These are phyloP conservation scores for Dalbergia cochinchinensis DNA, from an alignment of 306 rosid genomes.

Conservation along the genomic window DNA sequence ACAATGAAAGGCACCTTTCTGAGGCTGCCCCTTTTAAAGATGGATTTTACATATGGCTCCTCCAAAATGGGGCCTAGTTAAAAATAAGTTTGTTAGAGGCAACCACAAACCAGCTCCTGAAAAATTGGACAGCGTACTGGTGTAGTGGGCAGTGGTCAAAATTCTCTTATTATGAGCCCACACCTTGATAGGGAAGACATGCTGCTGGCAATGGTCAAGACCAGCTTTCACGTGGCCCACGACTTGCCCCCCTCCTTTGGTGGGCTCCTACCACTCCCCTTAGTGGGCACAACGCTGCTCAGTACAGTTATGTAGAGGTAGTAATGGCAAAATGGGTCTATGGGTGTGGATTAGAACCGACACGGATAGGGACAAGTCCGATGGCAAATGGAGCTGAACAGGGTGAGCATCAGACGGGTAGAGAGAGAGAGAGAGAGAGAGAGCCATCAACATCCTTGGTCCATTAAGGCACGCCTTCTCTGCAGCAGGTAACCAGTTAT, in stretches of 20 bases:
- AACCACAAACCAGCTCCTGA: slow-evolving; percentile 65
- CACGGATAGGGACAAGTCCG: slow-evolving; percentile 69
- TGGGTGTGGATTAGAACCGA: slow-evolving; percentile 58
- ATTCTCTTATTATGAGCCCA: slow-evolving; percentile 49
- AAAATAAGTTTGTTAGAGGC: slow-evolving; percentile 44
- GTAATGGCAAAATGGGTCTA: slow-evolving; percentile 49
- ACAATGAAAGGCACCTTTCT: slow-evolving; percentile 59
- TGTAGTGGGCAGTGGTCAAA: slow-evolving; percentile 42
- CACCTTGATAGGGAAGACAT: slow-evolving; percentile 18
- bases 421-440: neutral
- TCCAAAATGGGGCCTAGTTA: slow-evolving; percentile 47
- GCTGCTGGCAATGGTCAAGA: slow-evolving; percentile 52
- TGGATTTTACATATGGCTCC: slow-evolving; percentile 31
- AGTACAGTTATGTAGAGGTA: slow-evolving; percentile 35
- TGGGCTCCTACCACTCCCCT: slow-evolving; percentile 41
- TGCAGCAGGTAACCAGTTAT: slow-evolving; percentile 42
- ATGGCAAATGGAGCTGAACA: slow-evolving; percentile 55
- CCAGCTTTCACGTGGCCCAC: slow-evolving; percentile 75
- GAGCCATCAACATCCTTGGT: slow-evolving; percentile 54
- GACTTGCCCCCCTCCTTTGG: slow-evolving; percentile 38
- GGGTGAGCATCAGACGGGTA: slow-evolving; percentile 37
- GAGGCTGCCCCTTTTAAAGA: slow-evolving; percentile 29
- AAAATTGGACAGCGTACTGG: slow-evolving; percentile 60
- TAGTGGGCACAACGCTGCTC: slow-evolving; percentile 42
- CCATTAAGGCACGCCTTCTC: slow-evolving; percentile 58